Conservation (phyloP, 1,139 yeast genomes). For the Candida sojae region DNA sequence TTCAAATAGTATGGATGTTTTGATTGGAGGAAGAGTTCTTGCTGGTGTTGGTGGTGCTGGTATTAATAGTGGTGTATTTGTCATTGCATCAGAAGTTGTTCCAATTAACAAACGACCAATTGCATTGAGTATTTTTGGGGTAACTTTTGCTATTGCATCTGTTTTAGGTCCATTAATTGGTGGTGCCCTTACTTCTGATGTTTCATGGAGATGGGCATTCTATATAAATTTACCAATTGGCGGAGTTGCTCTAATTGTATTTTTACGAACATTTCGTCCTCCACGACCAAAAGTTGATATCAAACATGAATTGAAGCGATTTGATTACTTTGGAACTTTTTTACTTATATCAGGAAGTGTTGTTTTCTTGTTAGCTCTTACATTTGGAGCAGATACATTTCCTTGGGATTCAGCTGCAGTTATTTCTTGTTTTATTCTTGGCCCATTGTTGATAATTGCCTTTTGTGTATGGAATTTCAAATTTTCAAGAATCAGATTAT, state of each 20-base stretch:
- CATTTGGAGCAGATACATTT: slow-evolving; percentile 49
- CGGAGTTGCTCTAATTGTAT: slow-evolving; percentile 29
- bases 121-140: slow-evolving; percentile 45
- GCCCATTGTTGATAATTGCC: slow-evolving; percentile 28
- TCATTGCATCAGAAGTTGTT: slow-evolving; percentile 30
- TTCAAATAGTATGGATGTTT: slow-evolving; percentile 32
- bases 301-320: slow-evolving; percentile 34
- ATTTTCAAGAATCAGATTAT: slow-evolving; percentile 27
- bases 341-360: slow-evolving; percentile 44
- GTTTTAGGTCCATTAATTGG: slow-evolving; percentile 60
- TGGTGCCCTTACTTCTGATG: slow-evolving; percentile 48
- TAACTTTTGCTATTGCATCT: slow-evolving; percentile 41
- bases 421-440: slow-evolving; percentile 47
- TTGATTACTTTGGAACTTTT: slow-evolving; percentile 53
- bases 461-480: slow-evolving; percentile 30
- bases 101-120: slow-evolving; percentile 31
- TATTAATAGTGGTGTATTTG: slow-evolving; percentile 27
- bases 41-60: slow-evolving; percentile 40
- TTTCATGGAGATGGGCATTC: slow-evolving; percentile 76
- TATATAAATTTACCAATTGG: slow-evolving; percentile 53
- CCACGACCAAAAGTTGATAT: slow-evolving; percentile 27
- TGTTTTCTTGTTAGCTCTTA: slow-evolving; percentile 42
- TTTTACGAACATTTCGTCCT: slow-evolving; percentile 31
- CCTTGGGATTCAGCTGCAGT: slow-evolving; percentile 53
- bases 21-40: slow-evolving; percentile 40